phyloP scores from a whole-genome alignment of 192 early-diverging fungal species.

The Radiomyces spectabilis region DNA sequence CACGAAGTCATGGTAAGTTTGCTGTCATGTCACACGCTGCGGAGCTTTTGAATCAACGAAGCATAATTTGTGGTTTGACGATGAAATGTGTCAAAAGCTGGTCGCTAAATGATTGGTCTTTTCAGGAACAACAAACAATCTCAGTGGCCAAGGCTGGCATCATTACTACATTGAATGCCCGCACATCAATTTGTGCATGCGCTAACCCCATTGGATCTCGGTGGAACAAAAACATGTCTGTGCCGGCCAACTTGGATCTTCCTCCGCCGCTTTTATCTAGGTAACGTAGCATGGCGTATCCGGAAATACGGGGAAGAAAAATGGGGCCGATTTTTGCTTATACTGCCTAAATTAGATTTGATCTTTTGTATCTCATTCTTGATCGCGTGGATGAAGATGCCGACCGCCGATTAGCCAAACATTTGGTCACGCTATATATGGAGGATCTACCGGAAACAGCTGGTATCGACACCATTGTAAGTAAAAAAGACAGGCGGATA shows the following conservation, averaged over 20 bases:
- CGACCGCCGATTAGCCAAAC: conserved; percentile 83
- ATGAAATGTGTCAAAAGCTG: too few species aligned
- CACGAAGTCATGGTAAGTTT: conserved; percentile 96
- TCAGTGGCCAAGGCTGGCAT: conserved; percentile 98
- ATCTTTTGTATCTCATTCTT: conserved; percentile 86
- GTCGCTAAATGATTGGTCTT: too few species aligned
- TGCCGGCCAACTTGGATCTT: conserved; percentile 91
- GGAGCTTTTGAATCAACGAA: too few species aligned
- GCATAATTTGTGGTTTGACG: too few species aligned
- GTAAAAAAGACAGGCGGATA: background rate
- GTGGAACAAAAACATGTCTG: conserved; percentile 79
- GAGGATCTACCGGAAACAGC: conserved; percentile 49
- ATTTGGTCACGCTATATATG: conserved; percentile 81
- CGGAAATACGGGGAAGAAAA: too few species aligned
- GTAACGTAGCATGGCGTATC: conserved; percentile 20
- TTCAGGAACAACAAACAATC: conserved; percentile 97
- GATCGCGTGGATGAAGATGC: conserved; percentile 81
- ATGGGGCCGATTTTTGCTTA: too few species aligned
- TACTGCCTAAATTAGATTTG: conserved; percentile 58
- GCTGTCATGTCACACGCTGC: too few species aligned
- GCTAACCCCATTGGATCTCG: conserved; percentile 94
- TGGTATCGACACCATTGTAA: conserved; percentile 35
- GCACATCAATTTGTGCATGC: conserved; percentile 89
- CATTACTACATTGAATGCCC: conserved; percentile 94
- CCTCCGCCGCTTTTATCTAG: conserved; percentile 90